Evolutionary conservation across 2,329 filamentous ascomycete species (phyloP), one percentile per base, ranked within the genome.

Genomic region (Aspergillus sojae): DNA sequence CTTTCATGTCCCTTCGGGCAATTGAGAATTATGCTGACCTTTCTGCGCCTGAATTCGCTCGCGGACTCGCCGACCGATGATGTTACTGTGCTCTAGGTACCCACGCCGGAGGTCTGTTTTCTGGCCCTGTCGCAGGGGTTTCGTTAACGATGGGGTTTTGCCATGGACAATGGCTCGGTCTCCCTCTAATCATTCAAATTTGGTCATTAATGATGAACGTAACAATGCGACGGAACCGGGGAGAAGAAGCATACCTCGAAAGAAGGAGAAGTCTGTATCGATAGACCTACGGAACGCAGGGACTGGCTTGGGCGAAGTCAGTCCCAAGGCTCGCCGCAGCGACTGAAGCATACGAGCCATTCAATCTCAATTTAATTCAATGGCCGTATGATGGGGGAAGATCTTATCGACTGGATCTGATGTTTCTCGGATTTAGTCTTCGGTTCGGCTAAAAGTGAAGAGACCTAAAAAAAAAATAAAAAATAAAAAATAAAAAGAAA

Each of bases 61-160:
- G 65, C 89, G 84, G 5, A 85, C 75, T 46, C 78, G 77, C 65
- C 84, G 86, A 45, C 89, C 90, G 70, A 94, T 89, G 61, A 93
- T 85, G 43, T 87, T 83, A 58, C 81, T 76, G 65, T 84, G 80
- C 5, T 74, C 65, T 34, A 86, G 68, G 41, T 68, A 60, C 14
- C 79, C 80, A 12, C 73, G 71, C 48, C 74, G 73, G 39, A 74
- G 70, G 58, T 78, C 71, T 55, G 75, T 77, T 64, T 73, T 76
- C 11, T 74, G 73, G 28, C 77, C 76, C 54, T 68, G 70, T 39
- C 70, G 74, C 41, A 85, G 74, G 26, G 79, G 80, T 58, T 77
- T 78, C 1, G 78, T 79, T 46, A 85, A 74, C 21, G 76, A 70
- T 4, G 75, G 74, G 28, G 74, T 75, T 66, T 78, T 80, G 32